Conservation (phyloP, 2,329 filamentous ascomycete genomes). For the Fusarium sp. region DNA sequence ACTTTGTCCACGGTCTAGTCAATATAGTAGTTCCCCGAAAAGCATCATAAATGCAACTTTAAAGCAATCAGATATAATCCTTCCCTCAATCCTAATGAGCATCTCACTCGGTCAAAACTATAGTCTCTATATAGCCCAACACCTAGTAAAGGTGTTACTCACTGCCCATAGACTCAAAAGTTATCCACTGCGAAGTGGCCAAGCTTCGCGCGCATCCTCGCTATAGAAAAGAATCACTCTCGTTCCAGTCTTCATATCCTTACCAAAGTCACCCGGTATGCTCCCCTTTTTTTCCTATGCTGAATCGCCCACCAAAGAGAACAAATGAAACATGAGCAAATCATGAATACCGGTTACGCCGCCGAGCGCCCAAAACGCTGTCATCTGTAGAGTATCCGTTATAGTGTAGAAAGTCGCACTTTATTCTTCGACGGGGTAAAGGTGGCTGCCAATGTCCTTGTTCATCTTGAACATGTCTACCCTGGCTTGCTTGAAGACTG, state of each 20-base stretch:
- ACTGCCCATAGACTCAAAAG: background rate
- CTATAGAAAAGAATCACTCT: background rate
- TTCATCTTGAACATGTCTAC: conserved; percentile 99
- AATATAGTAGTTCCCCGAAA: background rate
- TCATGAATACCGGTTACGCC: conserved; percentile 47
- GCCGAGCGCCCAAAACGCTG: conserved; percentile 44
- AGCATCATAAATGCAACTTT: background rate
- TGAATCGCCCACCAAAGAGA: conserved; percentile 40
- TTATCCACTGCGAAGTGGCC: background rate
- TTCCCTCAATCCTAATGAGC: background rate
- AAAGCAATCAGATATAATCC: background rate
- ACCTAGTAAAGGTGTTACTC: background rate
- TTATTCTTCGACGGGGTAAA: conserved; percentile 75
- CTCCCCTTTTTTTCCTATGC: conserved; percentile 39
- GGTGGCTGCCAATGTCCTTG: conserved; percentile 89
- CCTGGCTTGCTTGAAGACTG: conserved; percentile 89
- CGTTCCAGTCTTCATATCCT: conserved; percentile 9
- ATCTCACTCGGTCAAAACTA: conserved; percentile 1
- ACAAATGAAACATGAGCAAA: conserved; percentile 43
- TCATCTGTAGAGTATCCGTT: conserved; percentile 26
- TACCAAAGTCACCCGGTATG: conserved; percentile 31
- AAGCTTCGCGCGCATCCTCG: conserved; percentile 3
- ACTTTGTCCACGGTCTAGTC: background rate
- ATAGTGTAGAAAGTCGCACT: background rate
- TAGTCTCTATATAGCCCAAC: conserved; percentile 11